These are phyloP conservation scores for Suhomyces prunicola DNA, from an alignment of 805 yeast species.

Conservation along the genomic window DNA sequence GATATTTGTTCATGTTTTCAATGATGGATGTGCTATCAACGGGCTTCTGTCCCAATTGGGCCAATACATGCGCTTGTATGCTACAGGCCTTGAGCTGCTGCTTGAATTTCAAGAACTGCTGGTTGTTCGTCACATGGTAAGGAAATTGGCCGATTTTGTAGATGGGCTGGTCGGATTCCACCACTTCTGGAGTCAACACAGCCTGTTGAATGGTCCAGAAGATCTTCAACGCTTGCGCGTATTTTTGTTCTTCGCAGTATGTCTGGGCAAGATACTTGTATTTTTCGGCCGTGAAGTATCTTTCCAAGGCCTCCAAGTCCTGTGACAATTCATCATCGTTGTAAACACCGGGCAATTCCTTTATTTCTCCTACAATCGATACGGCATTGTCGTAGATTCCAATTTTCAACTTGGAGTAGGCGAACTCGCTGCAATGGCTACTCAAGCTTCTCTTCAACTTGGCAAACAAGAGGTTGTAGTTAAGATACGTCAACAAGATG, in stretches of 20 bases:
- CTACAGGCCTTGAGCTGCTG: slow-evolving; percentile 14
- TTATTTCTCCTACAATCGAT: slow-evolving; percentile 53
- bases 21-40: slow-evolving; percentile 27
- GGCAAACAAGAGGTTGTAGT: slow-evolving; percentile 61
- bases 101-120: slow-evolving; percentile 24
- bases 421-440: slow-evolving; percentile 17
- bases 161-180: slow-evolving; percentile 10
- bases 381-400: slow-evolving; percentile 46
- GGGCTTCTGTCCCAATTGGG: slow-evolving; percentile 28
- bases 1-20: slow-evolving; percentile 44
- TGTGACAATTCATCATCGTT: slow-evolving; percentile 68
- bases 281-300: slow-evolving; percentile 47
- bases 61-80: slow-evolving; percentile 40
- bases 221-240: slow-evolving; percentile 48
- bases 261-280: slow-evolving; percentile 43
- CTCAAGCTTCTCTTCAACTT: slow-evolving; percentile 68
- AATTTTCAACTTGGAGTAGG: slow-evolving; percentile 27
- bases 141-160: slow-evolving; percentile 41
- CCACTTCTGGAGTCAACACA: slow-evolving; percentile 8
- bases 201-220: slow-evolving; percentile 21
- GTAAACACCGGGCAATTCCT: slow-evolving; percentile 88
- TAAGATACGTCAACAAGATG: slow-evolving; percentile 70
- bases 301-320: slow-evolving; percentile 50
- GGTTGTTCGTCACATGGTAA: slow-evolving; percentile 39
- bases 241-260: slow-evolving; percentile 39